Evolutionary conservation across 2,329 filamentous ascomycete genomes (phyloP).

Genomic region (Pseudogymnoascus sp.): DNA sequence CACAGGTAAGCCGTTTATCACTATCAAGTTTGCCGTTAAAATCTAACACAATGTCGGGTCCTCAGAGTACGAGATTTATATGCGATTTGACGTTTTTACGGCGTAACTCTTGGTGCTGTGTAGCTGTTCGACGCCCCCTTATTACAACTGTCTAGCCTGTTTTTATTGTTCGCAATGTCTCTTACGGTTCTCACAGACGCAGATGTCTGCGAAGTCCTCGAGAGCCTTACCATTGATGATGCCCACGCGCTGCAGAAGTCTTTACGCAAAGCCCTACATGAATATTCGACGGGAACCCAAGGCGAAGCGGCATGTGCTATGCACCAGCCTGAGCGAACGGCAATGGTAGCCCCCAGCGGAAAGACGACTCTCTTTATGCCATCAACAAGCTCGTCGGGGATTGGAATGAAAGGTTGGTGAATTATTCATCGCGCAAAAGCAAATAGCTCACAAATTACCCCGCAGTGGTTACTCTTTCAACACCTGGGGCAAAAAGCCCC

Average conservation of each 20-base stretch:
- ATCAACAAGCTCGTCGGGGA: slow-evolving; percentile 52
- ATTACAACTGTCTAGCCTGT: neutral
- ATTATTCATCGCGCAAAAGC: neutral
- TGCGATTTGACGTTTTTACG: neutral
- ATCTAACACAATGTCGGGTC: neutral
- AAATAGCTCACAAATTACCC: neutral
- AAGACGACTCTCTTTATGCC: slow-evolving; percentile 68
- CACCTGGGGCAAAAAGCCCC: slow-evolving; percentile 24
- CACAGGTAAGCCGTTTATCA: neutral
- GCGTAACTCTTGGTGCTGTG: neutral
- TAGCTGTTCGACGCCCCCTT: neutral
- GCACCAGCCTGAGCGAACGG: slow-evolving; percentile 47
- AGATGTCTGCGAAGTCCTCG: slow-evolving; percentile 46
- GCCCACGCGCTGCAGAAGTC: slow-evolving; percentile 42
- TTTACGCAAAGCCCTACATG: slow-evolving; percentile 46
- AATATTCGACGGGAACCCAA: slow-evolving; percentile 51
- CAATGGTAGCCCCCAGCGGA: slow-evolving; percentile 41
- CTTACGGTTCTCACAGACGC: slow-evolving; percentile 51
- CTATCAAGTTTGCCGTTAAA: neutral
- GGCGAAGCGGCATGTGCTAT: slow-evolving; percentile 30
- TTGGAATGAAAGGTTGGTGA: slow-evolving; percentile 56
- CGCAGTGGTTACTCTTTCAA: slow-evolving; percentile 56
- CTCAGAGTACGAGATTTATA: neutral
- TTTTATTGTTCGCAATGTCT: slow-evolving; percentile 35
- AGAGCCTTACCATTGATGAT: slow-evolving; percentile 44